Evolutionary conservation across 306 rosid species (phyloP).

Genomic region (Cucumis melo): DNA sequence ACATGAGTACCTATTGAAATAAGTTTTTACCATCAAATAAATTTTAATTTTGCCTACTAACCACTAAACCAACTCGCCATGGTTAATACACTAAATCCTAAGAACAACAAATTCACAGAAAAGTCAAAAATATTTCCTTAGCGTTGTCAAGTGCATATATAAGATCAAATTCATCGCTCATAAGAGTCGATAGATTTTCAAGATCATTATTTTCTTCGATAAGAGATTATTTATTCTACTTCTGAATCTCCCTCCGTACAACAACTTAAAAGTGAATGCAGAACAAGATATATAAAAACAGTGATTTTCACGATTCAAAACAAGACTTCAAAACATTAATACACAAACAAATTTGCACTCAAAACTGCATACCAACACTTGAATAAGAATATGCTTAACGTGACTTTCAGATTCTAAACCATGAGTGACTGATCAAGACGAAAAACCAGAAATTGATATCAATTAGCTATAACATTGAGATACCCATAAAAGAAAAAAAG

Average conservation of each 20-base stretch:
- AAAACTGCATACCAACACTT: neutral
- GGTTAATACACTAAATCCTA: neutral
- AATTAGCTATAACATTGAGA: neutral
- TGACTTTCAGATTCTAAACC: neutral
- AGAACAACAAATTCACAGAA: neutral
- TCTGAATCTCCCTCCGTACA: neutral
- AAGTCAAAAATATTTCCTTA: neutral
- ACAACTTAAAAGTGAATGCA: neutral
- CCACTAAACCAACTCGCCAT: too few relatives aligned
- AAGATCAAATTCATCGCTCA: neutral
- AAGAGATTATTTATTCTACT: neutral
- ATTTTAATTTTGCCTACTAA: too few relatives aligned
- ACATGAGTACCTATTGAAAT: too few relatives aligned
- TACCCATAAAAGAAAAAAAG: neutral
- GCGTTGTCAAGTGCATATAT: neutral
- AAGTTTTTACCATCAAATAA: too few relatives aligned
- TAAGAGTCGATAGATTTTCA: neutral
- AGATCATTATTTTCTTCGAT: neutral
- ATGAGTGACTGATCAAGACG: neutral
- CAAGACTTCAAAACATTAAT: neutral
- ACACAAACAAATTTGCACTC: neutral
- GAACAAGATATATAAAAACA: neutral
- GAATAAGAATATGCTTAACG: neutral
- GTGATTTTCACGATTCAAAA: neutral
- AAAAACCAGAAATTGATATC: neutral